phyloP scores from a whole-genome alignment of 768 basidiomycete species.

The Pleurotus giganteus region DNA sequence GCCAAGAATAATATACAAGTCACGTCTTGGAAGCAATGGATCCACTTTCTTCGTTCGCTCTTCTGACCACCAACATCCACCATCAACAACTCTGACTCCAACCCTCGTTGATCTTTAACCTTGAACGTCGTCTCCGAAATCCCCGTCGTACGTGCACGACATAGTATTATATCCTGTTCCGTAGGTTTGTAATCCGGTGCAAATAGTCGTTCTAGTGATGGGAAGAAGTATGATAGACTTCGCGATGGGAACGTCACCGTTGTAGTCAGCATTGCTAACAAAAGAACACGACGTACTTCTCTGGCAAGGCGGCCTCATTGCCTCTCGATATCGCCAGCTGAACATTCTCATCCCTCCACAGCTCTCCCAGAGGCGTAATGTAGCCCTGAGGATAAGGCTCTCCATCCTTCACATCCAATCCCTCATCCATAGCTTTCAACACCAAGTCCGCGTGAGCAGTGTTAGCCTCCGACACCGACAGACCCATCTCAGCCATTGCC shows the following conservation, averaged over 20 bases:
- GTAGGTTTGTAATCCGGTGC: slow-evolving; percentile 66
- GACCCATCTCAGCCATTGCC: slow-evolving; percentile 85
- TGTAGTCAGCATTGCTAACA: neutral
- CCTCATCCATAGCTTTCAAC: slow-evolving; percentile 47
- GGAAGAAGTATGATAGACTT: slow-evolving; percentile 76
- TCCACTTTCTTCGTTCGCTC: slow-evolving; percentile 91
- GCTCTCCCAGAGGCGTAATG: slow-evolving; percentile 58
- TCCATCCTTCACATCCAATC: slow-evolving; percentile 71
- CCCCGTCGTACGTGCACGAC: slow-evolving; percentile 85
- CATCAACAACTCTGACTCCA: slow-evolving; percentile 69
- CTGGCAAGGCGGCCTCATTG: slow-evolving; percentile 89
- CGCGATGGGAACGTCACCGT: neutral
- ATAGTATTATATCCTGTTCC: slow-evolving; percentile 86
- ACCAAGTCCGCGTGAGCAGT: slow-evolving; percentile 49
- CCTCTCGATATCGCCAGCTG: slow-evolving; percentile 74
- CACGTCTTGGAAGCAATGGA: slow-evolving; percentile 93
- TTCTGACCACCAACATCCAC: slow-evolving; percentile 95
- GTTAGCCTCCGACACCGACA: slow-evolving; percentile 67
- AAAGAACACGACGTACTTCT: slow-evolving; percentile 59
- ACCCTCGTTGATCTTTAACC: slow-evolving; percentile 53
- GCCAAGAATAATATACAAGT: slow-evolving; percentile 91
- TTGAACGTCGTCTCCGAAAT: slow-evolving; percentile 87
- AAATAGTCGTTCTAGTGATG: slow-evolving; percentile 79
- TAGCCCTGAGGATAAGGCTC: slow-evolving; percentile 76
- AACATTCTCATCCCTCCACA: slow-evolving; percentile 80